Evolutionary conservation across 2,329 filamentous ascomycete genomes (phyloP).

Genomic region (Cladophialophora psammophila): DNA sequence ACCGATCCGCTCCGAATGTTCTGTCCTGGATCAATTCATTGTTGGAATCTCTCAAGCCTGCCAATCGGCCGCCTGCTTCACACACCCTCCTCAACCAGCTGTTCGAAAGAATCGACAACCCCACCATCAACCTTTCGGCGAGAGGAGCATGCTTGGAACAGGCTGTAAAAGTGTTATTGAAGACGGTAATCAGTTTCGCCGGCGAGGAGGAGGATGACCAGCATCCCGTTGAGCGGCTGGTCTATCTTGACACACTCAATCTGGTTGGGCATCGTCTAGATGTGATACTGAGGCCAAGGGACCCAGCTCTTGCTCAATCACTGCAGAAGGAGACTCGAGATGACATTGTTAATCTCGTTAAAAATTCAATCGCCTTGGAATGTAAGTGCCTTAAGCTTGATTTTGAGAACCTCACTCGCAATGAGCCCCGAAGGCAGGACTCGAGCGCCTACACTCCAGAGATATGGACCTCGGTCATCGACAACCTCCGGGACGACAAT

Average conservation of each 20-base stretch:
- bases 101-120: constrained; percentile 64
- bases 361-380: constrained; percentile 72
- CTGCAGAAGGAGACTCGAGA: constrained; percentile 58
- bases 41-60: constrained; percentile 75
- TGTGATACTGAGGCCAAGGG: constrained; percentile 61
- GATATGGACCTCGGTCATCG: constrained; percentile 79
- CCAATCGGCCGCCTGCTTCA: constrained; percentile 80
- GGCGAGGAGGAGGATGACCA: constrained; percentile 52
- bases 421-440: constrained; percentile 69
- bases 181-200: constrained; percentile 57
- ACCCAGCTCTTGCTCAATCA: constrained; percentile 54
- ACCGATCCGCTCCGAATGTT: constrained; percentile 52
- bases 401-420: constrained; percentile 69
- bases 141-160: constrained; percentile 56
- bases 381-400: constrained; percentile 74
- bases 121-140: constrained; percentile 50
- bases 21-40: constrained; percentile 82
- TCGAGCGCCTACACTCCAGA: constrained; percentile 73
- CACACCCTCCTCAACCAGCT: constrained; percentile 79
- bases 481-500: constrained; percentile 70
- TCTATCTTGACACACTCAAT: constrained; percentile 57
- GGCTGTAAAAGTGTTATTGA: constrained; percentile 54
- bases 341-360: constrained; percentile 68
- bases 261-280: constrained; percentile 59
- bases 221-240: constrained; percentile 56